phyloP scores from a whole-genome alignment of 139 green algal genomes.

The Tetraselmis striata region DNA sequence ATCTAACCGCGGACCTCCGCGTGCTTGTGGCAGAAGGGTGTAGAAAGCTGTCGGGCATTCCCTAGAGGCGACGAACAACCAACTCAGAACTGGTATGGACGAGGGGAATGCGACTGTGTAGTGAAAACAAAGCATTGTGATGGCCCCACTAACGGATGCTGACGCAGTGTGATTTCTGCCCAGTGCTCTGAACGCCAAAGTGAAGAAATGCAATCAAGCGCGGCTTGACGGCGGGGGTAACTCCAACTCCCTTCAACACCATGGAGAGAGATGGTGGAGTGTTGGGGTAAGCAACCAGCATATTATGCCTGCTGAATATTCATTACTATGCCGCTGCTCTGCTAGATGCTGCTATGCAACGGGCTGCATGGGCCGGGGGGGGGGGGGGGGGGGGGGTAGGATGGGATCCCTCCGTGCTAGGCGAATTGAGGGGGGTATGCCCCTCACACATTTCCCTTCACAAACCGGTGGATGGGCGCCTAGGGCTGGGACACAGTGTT shows the following conservation, averaged over 20 bases:
- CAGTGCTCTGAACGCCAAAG: conserved; percentile 76
- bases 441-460: too few species aligned
- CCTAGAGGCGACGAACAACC: conserved; percentile 76
- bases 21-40: conserved; percentile 54
- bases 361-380: too few species aligned
- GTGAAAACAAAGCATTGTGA: conserved; percentile 83
- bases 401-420: too few species aligned
- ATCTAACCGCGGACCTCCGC: conserved; percentile 49
- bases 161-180: conserved; percentile 85
- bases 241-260: conserved; percentile 83
- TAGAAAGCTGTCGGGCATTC: conserved; percentile 58
- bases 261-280: too few species aligned
- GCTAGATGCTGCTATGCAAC: too few species aligned
- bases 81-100: conserved; percentile 92
- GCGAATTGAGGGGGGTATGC: too few species aligned
- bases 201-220: conserved; percentile 96
- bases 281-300: too few species aligned
- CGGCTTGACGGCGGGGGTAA: conserved; percentile 90
- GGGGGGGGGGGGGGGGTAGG: too few species aligned
- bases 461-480: too few species aligned
- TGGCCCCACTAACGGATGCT: conserved; percentile 84
- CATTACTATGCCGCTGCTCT: too few species aligned
- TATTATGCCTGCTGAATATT: too few species aligned
- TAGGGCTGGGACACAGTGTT: too few species aligned
- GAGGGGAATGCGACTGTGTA: conserved; percentile 96